Evolutionary conservation across 345 rosid genomes (phyloP), one percentile per base, ranked within the genome.

Genomic region (Bruguiera parviflora): DNA sequence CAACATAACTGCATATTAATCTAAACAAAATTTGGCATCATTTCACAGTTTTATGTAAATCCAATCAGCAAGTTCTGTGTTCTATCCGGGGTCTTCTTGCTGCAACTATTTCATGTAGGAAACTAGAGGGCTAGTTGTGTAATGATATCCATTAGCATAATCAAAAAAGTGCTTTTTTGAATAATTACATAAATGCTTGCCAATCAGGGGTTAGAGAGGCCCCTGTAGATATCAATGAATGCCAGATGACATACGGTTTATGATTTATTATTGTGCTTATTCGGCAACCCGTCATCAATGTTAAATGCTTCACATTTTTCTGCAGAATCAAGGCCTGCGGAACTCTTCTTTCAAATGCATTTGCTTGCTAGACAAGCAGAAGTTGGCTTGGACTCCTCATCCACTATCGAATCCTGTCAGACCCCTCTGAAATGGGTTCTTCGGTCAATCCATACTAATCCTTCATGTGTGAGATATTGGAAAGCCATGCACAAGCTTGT

Each of bases 281-380:
- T 24, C 29, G 10, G 28, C 59, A 55, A 9, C 29, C 57, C 11
- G 49, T 43, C 19, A 3, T 24, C 18, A 10, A 4, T 56, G 25
- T 21, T 56, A 27, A 56, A 16, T 25, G 56, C 43, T 59, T 69
- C 22, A n/a, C 66, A 21, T 53, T 77, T 31, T 64, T 72, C 61
- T 46, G 61, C 88, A 94, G 99, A 90, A 77, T 87, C 85, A 90
- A 87, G 92, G 69, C 96, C 93, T 22, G 96, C 97, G 46, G 97
- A 95, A 72, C 88, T 90, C 37, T 88, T 79, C 73, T 84, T 95
- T 64, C 96, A 88, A 84, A 95, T 95, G 96, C 96, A 92, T 84
- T 76, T 90, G 77, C 96, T 92, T 67, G 92, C 96, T 67, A 79
- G 66, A 66, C 79, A 80, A 71, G 71, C 78, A 8, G 74, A 81